These are phyloP conservation scores for Coemansia sp. DNA, from an alignment of 192 early-diverging fungal genomes.

Conservation along the genomic window DNA sequence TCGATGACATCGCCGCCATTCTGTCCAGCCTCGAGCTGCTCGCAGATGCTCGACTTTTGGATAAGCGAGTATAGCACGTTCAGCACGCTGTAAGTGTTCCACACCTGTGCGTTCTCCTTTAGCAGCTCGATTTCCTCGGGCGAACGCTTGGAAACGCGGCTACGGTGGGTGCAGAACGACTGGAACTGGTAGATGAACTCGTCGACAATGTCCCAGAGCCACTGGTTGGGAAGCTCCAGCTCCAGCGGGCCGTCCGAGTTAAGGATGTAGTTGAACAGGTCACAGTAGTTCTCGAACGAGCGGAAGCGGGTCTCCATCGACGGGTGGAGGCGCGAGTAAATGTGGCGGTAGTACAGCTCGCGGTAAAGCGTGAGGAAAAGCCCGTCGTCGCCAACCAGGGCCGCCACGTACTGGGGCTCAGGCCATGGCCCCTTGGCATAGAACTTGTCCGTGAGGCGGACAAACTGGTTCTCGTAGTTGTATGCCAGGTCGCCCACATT, in stretches of 20 bases:
- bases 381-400: slow-evolving; percentile 75
- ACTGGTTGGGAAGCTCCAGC: slow-evolving; percentile 95
- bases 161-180: slow-evolving; percentile 93
- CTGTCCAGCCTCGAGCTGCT: slow-evolving; percentile 87
- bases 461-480: slow-evolving; percentile 89
- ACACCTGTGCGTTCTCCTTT: slow-evolving; percentile 83
- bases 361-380: slow-evolving; percentile 92
- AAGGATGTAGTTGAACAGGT: slow-evolving; percentile 94
- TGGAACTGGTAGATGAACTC: slow-evolving; percentile 99
- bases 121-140: slow-evolving; percentile 79
- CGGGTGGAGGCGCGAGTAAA: slow-evolving; percentile 88
- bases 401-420: slow-evolving; percentile 75
- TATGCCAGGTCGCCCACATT: slow-evolving; percentile 82
- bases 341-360: slow-evolving; percentile 96
- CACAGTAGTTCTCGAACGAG: slow-evolving; percentile 96
- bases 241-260: slow-evolving; percentile 79
- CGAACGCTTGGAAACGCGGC: slow-evolving; percentile 75
- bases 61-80: slow-evolving; percentile 95
- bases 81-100: slow-evolving; percentile 95
- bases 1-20: slow-evolving; percentile 86
- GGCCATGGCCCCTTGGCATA: slow-evolving; percentile 89
- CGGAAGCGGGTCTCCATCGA: slow-evolving; percentile 86
- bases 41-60: slow-evolving; percentile 92
- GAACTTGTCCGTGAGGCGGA: slow-evolving; percentile 88
- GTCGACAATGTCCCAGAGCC: slow-evolving; percentile 99